These are phyloP conservation scores for Aspergillus nanangensis DNA, from an alignment of 495 filamentous ascomycete species.

Conservation along the genomic window DNA sequence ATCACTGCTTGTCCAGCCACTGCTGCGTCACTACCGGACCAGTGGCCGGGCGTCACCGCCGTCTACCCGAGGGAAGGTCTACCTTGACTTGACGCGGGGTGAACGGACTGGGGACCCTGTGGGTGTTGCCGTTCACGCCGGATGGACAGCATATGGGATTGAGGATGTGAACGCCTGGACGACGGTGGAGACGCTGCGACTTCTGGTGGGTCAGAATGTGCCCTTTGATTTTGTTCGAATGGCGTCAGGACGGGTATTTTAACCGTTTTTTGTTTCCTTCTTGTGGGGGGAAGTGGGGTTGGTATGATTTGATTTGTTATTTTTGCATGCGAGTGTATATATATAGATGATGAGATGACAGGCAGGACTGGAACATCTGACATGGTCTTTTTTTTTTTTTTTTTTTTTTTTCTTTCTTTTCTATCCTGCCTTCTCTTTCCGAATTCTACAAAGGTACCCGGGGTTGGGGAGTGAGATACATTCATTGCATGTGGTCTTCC, in stretches of 20 bases:
- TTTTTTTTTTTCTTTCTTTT: constrained; percentile 2
- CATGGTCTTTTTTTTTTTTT: too few relatives aligned
- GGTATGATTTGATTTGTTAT: too few relatives aligned
- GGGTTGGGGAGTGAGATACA: too few relatives aligned
- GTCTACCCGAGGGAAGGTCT: constrained; percentile 65
- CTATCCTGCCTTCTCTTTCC: too few relatives aligned
- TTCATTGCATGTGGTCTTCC: too few relatives aligned
- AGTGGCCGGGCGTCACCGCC: constrained; percentile 40
- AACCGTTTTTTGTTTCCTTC: constrained; percentile 37
- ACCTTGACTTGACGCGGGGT: constrained; percentile 72
- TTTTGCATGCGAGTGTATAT: too few relatives aligned
- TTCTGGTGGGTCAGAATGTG: constrained; percentile 80
- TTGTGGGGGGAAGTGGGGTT: too few relatives aligned
- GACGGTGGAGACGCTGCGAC: constrained; percentile 70
- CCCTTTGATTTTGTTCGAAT: constrained; percentile 81
- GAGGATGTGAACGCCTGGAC: constrained; percentile 78
- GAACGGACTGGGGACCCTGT: constrained; percentile 64
- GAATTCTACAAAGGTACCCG: too few relatives aligned
- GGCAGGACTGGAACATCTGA: too few relatives aligned
- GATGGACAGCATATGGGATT: constrained; percentile 75
- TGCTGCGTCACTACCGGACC: constrained; percentile 59
- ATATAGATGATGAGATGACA: too few relatives aligned
- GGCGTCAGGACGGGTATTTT: constrained; percentile 66
- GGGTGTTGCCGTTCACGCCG: constrained; percentile 60
- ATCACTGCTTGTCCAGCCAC: constrained; percentile 71